Conservation (phyloP, 148 eudicot species). For the Euryodendron excelsum region DNA sequence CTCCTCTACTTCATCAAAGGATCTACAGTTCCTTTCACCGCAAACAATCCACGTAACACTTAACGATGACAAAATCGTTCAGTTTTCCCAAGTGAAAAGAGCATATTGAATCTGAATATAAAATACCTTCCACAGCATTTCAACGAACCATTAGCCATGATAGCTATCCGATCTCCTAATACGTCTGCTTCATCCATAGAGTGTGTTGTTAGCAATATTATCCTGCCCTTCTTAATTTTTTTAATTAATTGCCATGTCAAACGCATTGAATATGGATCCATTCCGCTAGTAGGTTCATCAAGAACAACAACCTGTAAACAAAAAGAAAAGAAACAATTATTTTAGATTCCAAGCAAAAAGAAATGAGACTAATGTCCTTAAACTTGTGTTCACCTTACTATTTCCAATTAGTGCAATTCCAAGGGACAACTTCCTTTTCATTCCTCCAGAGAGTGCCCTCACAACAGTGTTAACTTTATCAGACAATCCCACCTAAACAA, state of each 20-base stretch:
- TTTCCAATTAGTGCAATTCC: slow-evolving; percentile 92
- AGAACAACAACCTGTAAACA: slow-evolving; percentile 74
- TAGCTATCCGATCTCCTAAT: slow-evolving; percentile 98
- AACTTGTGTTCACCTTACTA: slow-evolving; percentile 67
- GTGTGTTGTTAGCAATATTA: slow-evolving; percentile 87
- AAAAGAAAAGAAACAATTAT: slow-evolving; percentile 3
- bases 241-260: slow-evolving; percentile 96
- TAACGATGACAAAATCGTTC: too few species aligned
- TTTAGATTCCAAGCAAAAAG: slow-evolving; percentile 5
- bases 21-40: too few species aligned
- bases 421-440: slow-evolving; percentile 94
- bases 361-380: background rate
- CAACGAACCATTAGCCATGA: slow-evolving; percentile 96
- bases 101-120: background rate
- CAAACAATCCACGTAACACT: too few species aligned
- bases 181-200: slow-evolving; percentile 99
- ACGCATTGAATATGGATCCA: slow-evolving; percentile 99
- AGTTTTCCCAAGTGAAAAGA: background rate
- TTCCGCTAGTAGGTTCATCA: slow-evolving; percentile 99
- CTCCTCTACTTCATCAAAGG: background rate
- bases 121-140: slow-evolving; percentile 94
- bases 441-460: slow-evolving; percentile 95
- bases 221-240: slow-evolving; percentile 88
- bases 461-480: slow-evolving; percentile 81
- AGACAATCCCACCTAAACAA: slow-evolving; percentile 82